Evolutionary conservation across 805 yeast species (phyloP), one percentile per base, ranked within the genome.

Genomic region (Blastobotrys peoriensis): DNA sequence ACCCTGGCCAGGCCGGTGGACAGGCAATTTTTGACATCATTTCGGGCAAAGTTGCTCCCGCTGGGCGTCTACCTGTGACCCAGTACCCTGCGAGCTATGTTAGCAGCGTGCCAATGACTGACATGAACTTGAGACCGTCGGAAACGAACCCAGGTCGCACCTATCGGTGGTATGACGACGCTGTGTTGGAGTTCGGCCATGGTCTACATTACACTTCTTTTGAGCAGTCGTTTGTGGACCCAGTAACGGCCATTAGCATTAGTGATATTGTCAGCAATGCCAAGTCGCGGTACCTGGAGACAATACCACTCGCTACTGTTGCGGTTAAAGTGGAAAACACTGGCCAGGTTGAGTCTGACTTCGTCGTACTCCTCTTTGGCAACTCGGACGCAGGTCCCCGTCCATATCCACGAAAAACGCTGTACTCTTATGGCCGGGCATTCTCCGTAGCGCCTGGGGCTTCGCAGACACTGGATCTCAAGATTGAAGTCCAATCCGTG

Each of bases 1-100:
- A 46, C 28, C 49, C 49, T 6, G 49, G 49, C 4, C 49, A 46
- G 23, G 27, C 34, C 20, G 49, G 49, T 21, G 46, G 49, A 5
- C n/a, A 21, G 16, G 49, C 49, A 5, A n/a, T 46, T 16, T 6
- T 42, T 20, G 46, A 46, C 36, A 33, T 46, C 22, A 35, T 46
- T 10, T 33, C 44, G 17, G 49, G 49, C 9, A 41, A 25, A 18
- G 20, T n/a, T 4, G 25, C 49, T 18, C 49, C 49, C 2, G 43
- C 49, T 5, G 49, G 49, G 10, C 20, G 49, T 3, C 41, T 46
- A 3, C 43, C 46, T 5, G 18, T 17, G 10, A 46, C 49, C 15
- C 49, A 46, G 33, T 46, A 46, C 22, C 49, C 49, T 5, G 43
- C 35, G 2, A 40, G 38, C 9, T 46, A 42, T 25, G 37, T 25